Base-by-base conservation (phyloP, 176 grass and related monocot species). In the Raddia guianensis region DNA sequence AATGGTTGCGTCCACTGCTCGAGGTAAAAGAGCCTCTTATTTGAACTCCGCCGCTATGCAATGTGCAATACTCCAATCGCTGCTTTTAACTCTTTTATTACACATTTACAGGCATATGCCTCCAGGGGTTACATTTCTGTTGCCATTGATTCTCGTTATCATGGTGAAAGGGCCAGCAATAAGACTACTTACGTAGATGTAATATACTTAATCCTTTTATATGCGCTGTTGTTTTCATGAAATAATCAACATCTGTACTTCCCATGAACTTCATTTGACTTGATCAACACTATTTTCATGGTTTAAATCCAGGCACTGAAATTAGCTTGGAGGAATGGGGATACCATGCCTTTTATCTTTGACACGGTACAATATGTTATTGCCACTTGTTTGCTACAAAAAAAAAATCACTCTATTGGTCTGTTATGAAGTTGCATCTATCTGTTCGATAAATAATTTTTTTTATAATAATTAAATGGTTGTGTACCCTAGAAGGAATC, bases 321-420 rank as follows among this genome's bases (percentile, higher is more conserved):
- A 72, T 92, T 72, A 37, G 69, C 92, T 80, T 98, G 95, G 95
- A 87, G 34, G 76, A 91, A 87, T 63, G 95, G 90, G 51, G 83
- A 89, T 74, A 91, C 88, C 1, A 98, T 98, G 95, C 95, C 92
- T 56, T 98, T 98, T 78, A 89, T 98, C 75, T 93, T 92, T 84
- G 95, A 98, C 86, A 98, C 95, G 88, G 95, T 98, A 94, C 18
- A 15, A 52, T 77, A 83, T 72, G 46, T 35, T 77, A 61, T 50
- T 45, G 9, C 16, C 42, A 77, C 37, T 56, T 79, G 44, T 70
- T 86, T 40, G 1, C 37, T 40, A 5, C 37, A 40, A 40, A 1
- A 40, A n/a, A 40, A 58, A 12, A 80, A 15, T 74, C 62, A 57
- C 72, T 37, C 1, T 69, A 4, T 49, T 70, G 21, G 13, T 56